Evolutionary conservation across 345 rosid species (phyloP).

Genomic region (Lenwebbia sp.): DNA sequence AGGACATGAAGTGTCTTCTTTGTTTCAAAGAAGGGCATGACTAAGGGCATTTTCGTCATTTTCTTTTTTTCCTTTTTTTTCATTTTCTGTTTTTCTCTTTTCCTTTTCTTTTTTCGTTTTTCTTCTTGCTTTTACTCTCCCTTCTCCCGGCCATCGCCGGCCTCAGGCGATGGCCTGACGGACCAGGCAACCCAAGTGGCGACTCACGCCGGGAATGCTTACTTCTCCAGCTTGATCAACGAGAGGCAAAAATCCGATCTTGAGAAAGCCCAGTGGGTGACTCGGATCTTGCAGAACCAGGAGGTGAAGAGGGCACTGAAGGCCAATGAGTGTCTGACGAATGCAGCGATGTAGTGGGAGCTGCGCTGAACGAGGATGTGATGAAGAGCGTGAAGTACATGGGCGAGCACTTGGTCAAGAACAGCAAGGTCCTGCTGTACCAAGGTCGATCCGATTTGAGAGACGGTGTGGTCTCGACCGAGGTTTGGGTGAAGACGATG

Average conservation of each 20-base stretch:
- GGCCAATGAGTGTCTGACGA: slow-evolving; percentile 36
- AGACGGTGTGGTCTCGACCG: slow-evolving; percentile 63
- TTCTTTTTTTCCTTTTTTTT: too few species aligned
- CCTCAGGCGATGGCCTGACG: slow-evolving; percentile 56
- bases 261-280: slow-evolving; percentile 48
- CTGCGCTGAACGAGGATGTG: slow-evolving; percentile 28
- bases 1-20: too few species aligned
- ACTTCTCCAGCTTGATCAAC: slow-evolving; percentile 51
- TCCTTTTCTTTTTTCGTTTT: too few species aligned
- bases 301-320: slow-evolving; percentile 39
- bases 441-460: slow-evolving; percentile 54
- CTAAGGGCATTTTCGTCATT: too few species aligned
- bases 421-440: slow-evolving; percentile 46
- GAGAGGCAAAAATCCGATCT: slow-evolving; percentile 48
- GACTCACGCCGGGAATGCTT: slow-evolving; percentile 48
- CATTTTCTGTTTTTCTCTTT: too few species aligned
- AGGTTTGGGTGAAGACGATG: slow-evolving; percentile 71
- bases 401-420: slow-evolving; percentile 44
- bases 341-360: slow-evolving; percentile 37
- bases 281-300: slow-evolving; percentile 15
- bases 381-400: slow-evolving; percentile 61
- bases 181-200: slow-evolving; percentile 50
- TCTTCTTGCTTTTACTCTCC: too few species aligned
- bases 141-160: too few species aligned
- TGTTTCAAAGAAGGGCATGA: too few species aligned